Base-by-base conservation (phyloP, 495 filamentous ascomycete species). In the Glonium stellatum region DNA sequence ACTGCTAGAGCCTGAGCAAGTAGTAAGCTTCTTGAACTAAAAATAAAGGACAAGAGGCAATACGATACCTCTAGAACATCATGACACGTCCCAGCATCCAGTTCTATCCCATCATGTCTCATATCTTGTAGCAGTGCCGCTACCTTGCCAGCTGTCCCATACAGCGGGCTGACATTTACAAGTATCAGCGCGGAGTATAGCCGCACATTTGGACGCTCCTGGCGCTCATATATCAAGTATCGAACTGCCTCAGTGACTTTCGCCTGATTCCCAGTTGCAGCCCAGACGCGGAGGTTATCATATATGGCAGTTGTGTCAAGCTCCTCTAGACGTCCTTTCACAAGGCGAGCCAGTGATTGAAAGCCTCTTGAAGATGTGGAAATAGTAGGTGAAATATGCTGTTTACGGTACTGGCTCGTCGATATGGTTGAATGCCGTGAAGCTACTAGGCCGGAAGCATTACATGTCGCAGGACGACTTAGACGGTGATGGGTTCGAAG, bases 151-250 rank as follows among this genome's bases (percentile, higher is more conserved):
- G 85, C 84, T 27, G 88, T 87, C 1, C 90, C 89, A 55, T 79
- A 71, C 35, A 78, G 63, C 31, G 77, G 65, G 70, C 85, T 79
- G 22, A 82, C 75, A 70, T 93, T 90, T 13, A 85, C 84, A 13
- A 81, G 74, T 48, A 96, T 83, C 35, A 96, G 74, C 0, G 83
- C 81, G 61, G 85, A 80, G 71, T 92, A 96, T 54, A 95, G 78
- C 22, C 79, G 74, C 19, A 76, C 66, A 65, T 82, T 84, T 18
- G 90, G 89, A 59, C 67, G 71, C 70, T 90, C 81, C 55, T 79
- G 71, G 34, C 84, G 81, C 34, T 80, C 78, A 31, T 75, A 72
- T 52, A 96, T 73, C 21, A 96, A 73, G 52, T 82, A 75, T 55
- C 77, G 70, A 4, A 83, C 79, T 11, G 82, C 59, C 6, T 71